phyloP scores from a whole-genome alignment of 371 early-diverging fungal genomes.

The Batkoa obscura region DNA sequence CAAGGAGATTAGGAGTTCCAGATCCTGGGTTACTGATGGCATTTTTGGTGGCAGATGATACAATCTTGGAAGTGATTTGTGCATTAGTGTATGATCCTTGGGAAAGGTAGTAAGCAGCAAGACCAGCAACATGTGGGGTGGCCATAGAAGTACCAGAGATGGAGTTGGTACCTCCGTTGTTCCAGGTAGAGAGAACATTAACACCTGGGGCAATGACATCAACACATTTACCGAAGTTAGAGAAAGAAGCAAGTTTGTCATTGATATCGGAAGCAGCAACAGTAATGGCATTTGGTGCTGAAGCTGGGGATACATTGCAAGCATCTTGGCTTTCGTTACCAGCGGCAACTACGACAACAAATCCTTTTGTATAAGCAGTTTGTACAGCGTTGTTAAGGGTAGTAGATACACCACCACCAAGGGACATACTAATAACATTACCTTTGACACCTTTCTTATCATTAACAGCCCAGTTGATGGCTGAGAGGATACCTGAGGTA shows the following conservation, averaged over 20 bases:
- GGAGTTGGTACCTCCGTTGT: constrained; percentile 49
- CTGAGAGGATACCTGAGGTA: constrained; percentile 56
- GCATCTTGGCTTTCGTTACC: constrained; percentile 94
- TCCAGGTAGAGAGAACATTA: constrained; percentile 79
- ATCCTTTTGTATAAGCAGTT: constrained; percentile 58
- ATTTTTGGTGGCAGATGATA: constrained; percentile 40
- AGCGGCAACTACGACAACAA: constrained; percentile 93
- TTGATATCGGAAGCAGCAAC: constrained; percentile 80
- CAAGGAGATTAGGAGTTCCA: constrained; percentile 59
- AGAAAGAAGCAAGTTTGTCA: constrained; percentile 81
- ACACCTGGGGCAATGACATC: constrained; percentile 92
- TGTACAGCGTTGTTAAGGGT: constrained; percentile 74
- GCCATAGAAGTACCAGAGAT: constrained; percentile 99
- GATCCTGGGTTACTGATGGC: constrained; percentile 34
- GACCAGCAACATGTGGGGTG: constrained; percentile 94
- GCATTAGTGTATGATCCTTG: constrained; percentile 33
- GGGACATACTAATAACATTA: constrained; percentile 86
- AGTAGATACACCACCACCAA: constrained; percentile 77
- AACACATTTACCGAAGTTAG: constrained; percentile 82
- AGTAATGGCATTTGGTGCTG: constrained; percentile 77
- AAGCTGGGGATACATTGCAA: constrained; percentile 91
- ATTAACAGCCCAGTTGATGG: constrained; percentile 47
- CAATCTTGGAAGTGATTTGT: constrained; percentile 54
- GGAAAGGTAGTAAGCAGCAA: constrained; percentile 74
- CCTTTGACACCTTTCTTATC: constrained; percentile 38